phyloP scores from a whole-genome alignment of 148 eudicot genomes.

The Pharnaceum exiguum region DNA sequence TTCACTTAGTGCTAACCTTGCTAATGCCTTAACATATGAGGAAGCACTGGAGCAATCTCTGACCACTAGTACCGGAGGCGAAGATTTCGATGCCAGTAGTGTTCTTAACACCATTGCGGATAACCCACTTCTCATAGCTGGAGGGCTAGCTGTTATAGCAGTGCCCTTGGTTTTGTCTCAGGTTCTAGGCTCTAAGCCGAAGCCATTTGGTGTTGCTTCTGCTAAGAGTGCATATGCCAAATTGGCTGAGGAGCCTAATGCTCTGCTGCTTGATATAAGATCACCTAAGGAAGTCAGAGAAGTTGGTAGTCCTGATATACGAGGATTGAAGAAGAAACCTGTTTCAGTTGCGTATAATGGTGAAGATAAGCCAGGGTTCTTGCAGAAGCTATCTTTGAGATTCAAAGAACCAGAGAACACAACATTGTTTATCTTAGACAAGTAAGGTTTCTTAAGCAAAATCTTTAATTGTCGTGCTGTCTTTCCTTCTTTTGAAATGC shows the following conservation, averaged over 20 bases:
- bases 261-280: constrained; percentile 89
- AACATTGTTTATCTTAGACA: constrained; percentile 83
- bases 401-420: constrained; percentile 88
- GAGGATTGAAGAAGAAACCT: constrained; percentile 68
- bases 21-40: constrained; percentile 74
- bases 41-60: constrained; percentile 72
- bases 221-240: constrained; percentile 74
- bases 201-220: constrained; percentile 74
- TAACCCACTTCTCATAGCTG: constrained; percentile 64
- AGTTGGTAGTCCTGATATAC: constrained; percentile 70
- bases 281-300: constrained; percentile 44
- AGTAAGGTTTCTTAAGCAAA: constrained; percentile 44
- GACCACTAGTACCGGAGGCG: constrained; percentile 24
- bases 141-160: constrained; percentile 61
- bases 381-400: constrained; percentile 80
- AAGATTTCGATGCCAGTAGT: constrained; percentile 63
- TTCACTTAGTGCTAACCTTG: constrained; percentile 42
- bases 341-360: constrained; percentile 62
- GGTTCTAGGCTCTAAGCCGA: constrained; percentile 54
- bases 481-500: not conserved
- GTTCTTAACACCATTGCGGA: constrained; percentile 41
- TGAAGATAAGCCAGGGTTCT: constrained; percentile 76
- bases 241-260: constrained; percentile 58
- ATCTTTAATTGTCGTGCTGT: not conserved
- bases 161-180: constrained; percentile 66